Base-by-base conservation (phyloP, 495 filamentous ascomycete genomes). In the Rhypophila decipiens region DNA sequence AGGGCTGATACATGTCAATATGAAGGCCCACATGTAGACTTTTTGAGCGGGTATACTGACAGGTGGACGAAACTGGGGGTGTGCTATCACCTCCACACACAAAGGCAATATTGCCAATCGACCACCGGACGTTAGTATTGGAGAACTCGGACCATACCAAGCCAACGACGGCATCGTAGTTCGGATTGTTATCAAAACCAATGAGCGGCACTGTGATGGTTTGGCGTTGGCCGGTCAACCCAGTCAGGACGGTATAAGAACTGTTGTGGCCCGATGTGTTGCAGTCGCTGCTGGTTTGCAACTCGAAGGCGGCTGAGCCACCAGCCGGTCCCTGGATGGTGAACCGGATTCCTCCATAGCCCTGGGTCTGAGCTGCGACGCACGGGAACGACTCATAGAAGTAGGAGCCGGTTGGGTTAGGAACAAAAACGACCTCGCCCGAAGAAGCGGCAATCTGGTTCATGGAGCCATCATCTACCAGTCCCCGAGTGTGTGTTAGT, bases 391-490 rank as follows among this genome's bases (percentile, higher is more conserved):
- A 71, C 47, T 78, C 77, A 46, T 82, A 82, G 49, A 80, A 76
- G 55, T 83, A 83, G n/a, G 74, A 74, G 11, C 61, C 55, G 9
- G 47, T 46, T 38, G 66, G 49, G 24, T 67, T 73, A 8, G 75
- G 75, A 4, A 68, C 73, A 57, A 83, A 81, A 8, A 69, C 67
- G 3, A 82, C 69, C 50, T 69, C 62, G 43, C 70, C 66, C 19
- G 63, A 66, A 19, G 63, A 61, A 12, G 63, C 68, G 39, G 68
- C 67, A 52, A 79, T 75, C 13, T 66, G 63, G 39, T 62, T 67
- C 69, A 80, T 78, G 37, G 70, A 67, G 2, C 71, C 70, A 63
- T 83, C 79, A 59, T 82, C 78, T 81, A 47, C n/a, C n/a, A n/a
- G n/a, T 13, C 43, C 31, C 29, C 17, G 2, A 31, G n/a, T 19